phyloP scores from a whole-genome alignment of 225 moss, liverwort and hornwort genomes.

The Climacium dendroides region DNA sequence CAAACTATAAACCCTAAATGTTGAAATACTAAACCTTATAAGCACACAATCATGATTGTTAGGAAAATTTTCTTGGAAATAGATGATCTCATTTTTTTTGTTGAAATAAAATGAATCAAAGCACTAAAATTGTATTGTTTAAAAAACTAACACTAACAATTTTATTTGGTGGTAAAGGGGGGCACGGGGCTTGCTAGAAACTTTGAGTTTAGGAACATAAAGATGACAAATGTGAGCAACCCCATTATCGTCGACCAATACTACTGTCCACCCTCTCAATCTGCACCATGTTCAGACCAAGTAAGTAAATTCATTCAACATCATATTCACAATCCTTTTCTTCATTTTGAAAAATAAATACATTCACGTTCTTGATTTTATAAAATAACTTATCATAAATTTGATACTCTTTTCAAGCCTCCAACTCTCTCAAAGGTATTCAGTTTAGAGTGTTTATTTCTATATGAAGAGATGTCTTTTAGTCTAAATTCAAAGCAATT shows the following conservation, averaged over 20 bases:
- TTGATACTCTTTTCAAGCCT: neutral
- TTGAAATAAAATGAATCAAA: neutral
- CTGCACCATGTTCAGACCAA: neutral
- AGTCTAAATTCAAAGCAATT: neutral
- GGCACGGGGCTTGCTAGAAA: conserved; percentile 14
- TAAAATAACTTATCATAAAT: neutral
- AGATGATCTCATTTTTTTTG: neutral
- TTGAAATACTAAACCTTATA: neutral
- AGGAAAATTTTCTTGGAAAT: neutral
- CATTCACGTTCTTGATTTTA: neutral
- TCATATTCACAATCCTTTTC: rapidly evolving
- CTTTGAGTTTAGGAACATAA: conserved; percentile 11
- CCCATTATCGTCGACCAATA: conserved; percentile 27
- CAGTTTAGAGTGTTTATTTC: neutral
- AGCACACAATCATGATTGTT: no score
- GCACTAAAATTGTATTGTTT: neutral
- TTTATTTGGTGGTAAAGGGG: neutral
- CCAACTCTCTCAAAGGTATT: neutral
- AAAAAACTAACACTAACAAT: neutral
- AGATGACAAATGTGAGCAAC: conserved; percentile 31
- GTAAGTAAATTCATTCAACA: neutral
- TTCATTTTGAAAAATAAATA: neutral
- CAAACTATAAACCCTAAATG: rapidly evolving
- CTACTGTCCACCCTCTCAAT: conserved; percentile 17
- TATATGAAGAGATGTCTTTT: neutral